Evolutionary conservation across 2,329 filamentous ascomycete species (phyloP).

Genomic region (Coniochaeta sp.): DNA sequence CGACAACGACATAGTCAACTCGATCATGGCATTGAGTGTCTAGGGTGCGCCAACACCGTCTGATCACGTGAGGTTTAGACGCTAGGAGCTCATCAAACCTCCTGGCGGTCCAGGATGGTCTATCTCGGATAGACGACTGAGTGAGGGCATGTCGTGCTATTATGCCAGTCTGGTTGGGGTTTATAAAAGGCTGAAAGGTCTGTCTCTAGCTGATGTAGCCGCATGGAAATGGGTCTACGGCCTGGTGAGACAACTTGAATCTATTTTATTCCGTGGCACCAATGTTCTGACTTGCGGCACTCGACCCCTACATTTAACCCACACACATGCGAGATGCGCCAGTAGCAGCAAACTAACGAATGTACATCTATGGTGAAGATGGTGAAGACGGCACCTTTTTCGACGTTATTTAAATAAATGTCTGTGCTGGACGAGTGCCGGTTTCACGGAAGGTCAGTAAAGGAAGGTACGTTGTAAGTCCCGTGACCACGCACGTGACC

Average conservation of each 20-base stretch:
- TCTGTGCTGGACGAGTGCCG: too few species aligned
- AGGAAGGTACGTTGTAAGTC: too few species aligned
- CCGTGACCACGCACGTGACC: not conserved
- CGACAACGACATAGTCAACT: slow-evolving; percentile 99
- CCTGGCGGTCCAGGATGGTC: not conserved
- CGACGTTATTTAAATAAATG: too few species aligned
- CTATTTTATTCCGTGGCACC: too few species aligned
- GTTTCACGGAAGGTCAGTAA: too few species aligned
- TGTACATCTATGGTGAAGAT: too few species aligned
- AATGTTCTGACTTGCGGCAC: too few species aligned
- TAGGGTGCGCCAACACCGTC: slow-evolving; percentile 27
- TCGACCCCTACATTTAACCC: too few species aligned
- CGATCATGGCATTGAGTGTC: slow-evolving; percentile 96
- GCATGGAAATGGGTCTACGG: not conserved
- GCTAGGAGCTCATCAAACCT: not conserved
- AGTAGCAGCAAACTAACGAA: too few species aligned
- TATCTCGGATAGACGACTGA: not conserved
- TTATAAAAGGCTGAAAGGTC: not conserved
- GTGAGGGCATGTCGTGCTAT: not conserved
- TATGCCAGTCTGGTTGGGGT: not conserved
- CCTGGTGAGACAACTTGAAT: not conserved
- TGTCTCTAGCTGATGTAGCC: not conserved
- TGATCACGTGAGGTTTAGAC: not conserved
- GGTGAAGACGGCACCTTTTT: too few species aligned
- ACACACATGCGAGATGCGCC: too few species aligned